A percentile compares a stretch with the other conserved stretches of the same genome.
These are phyloP conservation scores for Colletotrichum sp. DNA, from an alignment of 2,329 filamentous ascomycete species.

Conservation along the genomic window DNA sequence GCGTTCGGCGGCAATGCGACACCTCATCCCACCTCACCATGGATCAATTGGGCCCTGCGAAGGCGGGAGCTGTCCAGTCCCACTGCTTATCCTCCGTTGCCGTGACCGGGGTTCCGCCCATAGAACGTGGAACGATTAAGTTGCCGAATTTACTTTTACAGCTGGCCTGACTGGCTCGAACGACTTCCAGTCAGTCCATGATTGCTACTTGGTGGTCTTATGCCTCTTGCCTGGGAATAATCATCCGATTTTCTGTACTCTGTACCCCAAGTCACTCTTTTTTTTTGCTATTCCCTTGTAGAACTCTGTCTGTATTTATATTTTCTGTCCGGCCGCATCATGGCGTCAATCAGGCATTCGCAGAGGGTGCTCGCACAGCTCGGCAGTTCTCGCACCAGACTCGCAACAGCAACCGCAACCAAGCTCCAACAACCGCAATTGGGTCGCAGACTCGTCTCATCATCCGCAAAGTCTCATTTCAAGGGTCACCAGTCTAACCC, in stretches of 20 bases:
- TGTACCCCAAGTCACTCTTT: conserved; percentile 8
- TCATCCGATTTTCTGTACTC: conserved; percentile 12
- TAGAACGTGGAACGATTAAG: conserved; percentile 19
- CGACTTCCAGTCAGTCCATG: conserved; percentile 18
- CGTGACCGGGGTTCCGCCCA: conserved; percentile 6
- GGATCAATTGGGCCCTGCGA: not conserved
- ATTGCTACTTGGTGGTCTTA: conserved; percentile 15
- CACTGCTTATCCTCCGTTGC: not conserved
- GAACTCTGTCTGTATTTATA: conserved; percentile 4
- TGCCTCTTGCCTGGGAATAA: conserved; percentile 9
- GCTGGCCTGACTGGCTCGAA: conserved; percentile 22
- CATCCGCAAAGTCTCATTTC: conserved; percentile 16
- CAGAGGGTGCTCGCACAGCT: conserved; percentile 19
- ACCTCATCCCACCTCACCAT: conserved; percentile 1
- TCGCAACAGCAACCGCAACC: conserved; percentile 5
- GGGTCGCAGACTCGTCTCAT: conserved; percentile 19
- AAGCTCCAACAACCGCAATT: conserved; percentile 9
- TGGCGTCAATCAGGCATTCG: conserved; percentile 1
- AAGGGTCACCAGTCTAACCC: conserved; percentile 10
- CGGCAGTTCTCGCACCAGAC: not conserved
- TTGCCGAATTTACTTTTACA: conserved; percentile 19
- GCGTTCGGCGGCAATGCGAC: conserved; percentile 11
- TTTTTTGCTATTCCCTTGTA: not conserved
- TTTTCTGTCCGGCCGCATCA: not conserved
- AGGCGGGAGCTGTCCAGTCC: not conserved